These are phyloP conservation scores for Phanerodontia chrysosporium DNA, from an alignment of 768 basidiomycete genomes.

Conservation along the genomic window DNA sequence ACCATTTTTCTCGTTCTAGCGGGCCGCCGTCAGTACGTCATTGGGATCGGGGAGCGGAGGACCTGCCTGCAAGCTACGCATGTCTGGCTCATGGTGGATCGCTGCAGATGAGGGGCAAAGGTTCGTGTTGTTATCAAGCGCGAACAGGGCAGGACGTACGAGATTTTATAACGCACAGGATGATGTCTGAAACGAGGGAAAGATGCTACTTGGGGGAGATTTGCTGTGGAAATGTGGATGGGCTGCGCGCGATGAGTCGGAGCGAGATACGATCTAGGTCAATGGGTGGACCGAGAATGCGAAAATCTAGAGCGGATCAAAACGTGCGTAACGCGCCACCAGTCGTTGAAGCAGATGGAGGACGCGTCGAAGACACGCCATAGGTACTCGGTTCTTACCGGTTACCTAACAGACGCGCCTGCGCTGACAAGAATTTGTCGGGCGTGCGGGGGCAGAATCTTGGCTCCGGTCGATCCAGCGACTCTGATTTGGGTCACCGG, in stretches of 20 bases:
- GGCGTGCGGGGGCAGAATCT: background rate
- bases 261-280: background rate
- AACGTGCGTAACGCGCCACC: background rate
- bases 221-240: background rate
- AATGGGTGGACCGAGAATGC: background rate
- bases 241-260: background rate
- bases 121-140: background rate
- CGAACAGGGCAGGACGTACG: background rate
- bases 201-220: background rate
- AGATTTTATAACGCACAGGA: background rate
- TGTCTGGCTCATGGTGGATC: constrained; percentile 8
- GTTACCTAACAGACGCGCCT: background rate
- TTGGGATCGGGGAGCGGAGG: background rate
- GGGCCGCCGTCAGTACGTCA: background rate
- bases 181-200: background rate
- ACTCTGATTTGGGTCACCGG: background rate
- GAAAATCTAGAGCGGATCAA: background rate
- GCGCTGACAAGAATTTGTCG: background rate
- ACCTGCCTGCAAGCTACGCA: constrained; percentile 23
- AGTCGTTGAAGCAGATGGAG: background rate
- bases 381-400: background rate
- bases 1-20: background rate
- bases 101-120: background rate
- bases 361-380: too few species aligned
- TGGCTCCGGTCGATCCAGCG: background rate